Percentiles rank a stretch among this genome's conserved stretches.
Conservation (phyloP, 2,329 filamentous ascomycete genomes). For the Microdochium bolleyi region DNA sequence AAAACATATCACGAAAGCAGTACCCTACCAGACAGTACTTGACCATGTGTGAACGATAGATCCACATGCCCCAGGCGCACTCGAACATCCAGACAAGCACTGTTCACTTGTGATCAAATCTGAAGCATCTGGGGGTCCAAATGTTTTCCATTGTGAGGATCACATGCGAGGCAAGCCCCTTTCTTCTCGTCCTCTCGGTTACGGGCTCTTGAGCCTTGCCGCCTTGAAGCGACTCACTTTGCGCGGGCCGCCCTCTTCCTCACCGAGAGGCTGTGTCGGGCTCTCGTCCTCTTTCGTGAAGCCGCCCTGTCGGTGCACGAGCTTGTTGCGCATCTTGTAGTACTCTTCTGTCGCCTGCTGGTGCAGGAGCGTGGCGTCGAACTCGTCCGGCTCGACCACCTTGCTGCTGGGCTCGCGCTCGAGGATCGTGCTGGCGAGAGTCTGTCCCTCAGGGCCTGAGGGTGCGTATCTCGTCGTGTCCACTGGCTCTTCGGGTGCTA, state of each 20-base stretch:
- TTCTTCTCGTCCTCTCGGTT: not conserved
- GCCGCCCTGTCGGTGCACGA: constrained; percentile 77
- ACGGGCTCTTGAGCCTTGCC: constrained; percentile 49
- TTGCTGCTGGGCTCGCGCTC: constrained; percentile 37
- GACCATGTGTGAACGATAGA: too few relatives aligned
- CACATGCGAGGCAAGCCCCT: not conserved
- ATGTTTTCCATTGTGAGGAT: not conserved
- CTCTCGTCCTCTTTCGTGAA: constrained; percentile 67
- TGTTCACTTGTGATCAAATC: too few relatives aligned
- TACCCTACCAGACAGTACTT: too few relatives aligned
- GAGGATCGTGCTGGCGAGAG: constrained; percentile 52
- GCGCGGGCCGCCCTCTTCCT: constrained; percentile 54
- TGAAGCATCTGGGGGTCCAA: not conserved
- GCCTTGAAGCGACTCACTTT: constrained; percentile 69
- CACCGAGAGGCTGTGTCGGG: constrained; percentile 58
- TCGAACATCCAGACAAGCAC: too few relatives aligned
- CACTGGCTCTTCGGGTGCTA: constrained; percentile 31
- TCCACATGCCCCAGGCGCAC: too few relatives aligned
- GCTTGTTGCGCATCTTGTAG: constrained; percentile 70
- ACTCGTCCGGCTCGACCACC: constrained; percentile 46
- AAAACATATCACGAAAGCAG: too few relatives aligned
- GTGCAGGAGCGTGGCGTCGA: constrained; percentile 65
- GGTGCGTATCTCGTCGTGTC: constrained; percentile 32
- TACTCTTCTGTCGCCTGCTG: constrained; percentile 78
- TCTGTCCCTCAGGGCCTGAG: constrained; percentile 40